Percentiles rank a stretch among this genome's conserved stretches.
Conservation (phyloP, 2,329 filamentous ascomycete genomes). For the Hansfordia pulvinata region DNA sequence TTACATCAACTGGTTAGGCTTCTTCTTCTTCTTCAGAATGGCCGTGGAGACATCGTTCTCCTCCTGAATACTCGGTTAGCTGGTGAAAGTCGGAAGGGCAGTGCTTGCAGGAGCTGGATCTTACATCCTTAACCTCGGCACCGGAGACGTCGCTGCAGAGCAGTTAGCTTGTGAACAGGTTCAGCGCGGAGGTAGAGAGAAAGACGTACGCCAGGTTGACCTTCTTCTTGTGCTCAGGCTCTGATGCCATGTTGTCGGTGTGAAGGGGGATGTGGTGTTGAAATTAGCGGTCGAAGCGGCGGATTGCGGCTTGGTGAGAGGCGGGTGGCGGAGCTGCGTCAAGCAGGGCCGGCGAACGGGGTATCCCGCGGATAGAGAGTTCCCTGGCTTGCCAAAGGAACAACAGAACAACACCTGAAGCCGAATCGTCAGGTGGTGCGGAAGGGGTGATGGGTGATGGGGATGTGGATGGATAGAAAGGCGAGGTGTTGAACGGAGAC, state of each 20-base stretch:
- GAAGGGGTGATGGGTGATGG: not conserved
- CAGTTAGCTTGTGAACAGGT: conserved; percentile 20
- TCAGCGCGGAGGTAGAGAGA: conserved; percentile 1
- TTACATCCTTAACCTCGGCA: conserved; percentile 72
- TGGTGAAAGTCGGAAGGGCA: conserved; percentile 8
- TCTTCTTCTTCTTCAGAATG: conserved; percentile 99
- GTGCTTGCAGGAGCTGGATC: conserved; percentile 15
- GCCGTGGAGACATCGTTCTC: conserved; percentile 88
- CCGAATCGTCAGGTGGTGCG: not conserved
- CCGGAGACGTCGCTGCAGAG: conserved; percentile 68
- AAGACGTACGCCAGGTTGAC: conserved; percentile 63
- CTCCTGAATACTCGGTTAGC: no score
- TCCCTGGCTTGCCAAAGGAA: not conserved
- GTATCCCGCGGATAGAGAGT: no score
- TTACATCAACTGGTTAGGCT: conserved; percentile 97
- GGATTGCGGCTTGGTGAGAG: not conserved
- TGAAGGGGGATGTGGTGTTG: conserved; percentile 4
- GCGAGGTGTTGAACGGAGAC: no score
- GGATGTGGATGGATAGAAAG: no score
- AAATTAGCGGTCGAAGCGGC: not conserved
- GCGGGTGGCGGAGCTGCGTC: no score
- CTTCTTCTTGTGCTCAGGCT: conserved; percentile 68
- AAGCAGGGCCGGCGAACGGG: no score
- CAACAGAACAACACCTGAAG: no score
- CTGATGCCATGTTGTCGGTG: conserved; percentile 52